Evolutionary conservation across 2,329 filamentous ascomycete species (phyloP), one percentile per base, ranked within the genome.

Genomic region (Pestalotiopsis sp.): DNA sequence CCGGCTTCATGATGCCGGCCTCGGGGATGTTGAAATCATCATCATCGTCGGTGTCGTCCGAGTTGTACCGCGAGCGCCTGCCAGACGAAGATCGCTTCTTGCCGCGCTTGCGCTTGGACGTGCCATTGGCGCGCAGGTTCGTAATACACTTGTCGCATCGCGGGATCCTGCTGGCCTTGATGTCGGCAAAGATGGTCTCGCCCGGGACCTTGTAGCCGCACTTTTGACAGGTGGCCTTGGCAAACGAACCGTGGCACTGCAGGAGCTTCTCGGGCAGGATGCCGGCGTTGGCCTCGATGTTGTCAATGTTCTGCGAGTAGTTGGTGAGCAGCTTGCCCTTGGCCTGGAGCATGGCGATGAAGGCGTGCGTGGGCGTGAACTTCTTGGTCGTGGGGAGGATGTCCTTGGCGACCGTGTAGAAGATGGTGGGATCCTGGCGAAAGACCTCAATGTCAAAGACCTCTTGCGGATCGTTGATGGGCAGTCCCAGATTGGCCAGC

Each of bases 301-400:
- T 98, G 84, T 99, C 96, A 76, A 99, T 98, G 80, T 99, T 99
- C 79, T 99, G 96, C 0, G 96, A 97, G 83, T 98, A 99, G 82
- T 98, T 98, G 57, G 95, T 98, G 69, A 98, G 88, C 6, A 99
- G 88, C 80, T 97, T 97, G 72, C 89, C 90, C 79, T 94, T 92
- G 73, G 95, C 88, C 80, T 99, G 93, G 45, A 99, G 87, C 74
- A 98, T 86, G 41, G 91, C 90, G 76, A 99, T 97, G 83, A 99
- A 99, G 66, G 92, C 91, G 84, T 99, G 96, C 0, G 96, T 98
- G 0, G 95, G 95, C 1, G 95, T 94, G 83, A 90, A 97, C 75
- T 90, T 90, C 73, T 93, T 90, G 14, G 91, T 90, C 25, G 90
- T 71, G 7, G 95, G 94, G 38, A 98, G 83, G 72, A 98, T 97